phyloP scores from a whole-genome alignment of 2,329 filamentous ascomycete species.

The Malbranchea cinnamomea region DNA sequence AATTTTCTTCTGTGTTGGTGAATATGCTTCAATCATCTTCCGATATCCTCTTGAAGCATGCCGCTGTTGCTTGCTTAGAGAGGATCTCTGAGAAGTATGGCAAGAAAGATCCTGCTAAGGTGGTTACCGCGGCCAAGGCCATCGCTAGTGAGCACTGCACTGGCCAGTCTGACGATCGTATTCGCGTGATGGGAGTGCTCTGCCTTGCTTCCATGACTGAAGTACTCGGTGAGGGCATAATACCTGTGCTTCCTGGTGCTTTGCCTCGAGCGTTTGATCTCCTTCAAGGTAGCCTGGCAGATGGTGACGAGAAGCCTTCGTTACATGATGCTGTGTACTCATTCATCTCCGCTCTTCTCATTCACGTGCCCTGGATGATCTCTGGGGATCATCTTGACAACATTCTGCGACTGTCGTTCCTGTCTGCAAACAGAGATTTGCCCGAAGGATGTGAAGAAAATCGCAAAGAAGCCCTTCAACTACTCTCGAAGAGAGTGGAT shows the following conservation, averaged over 20 bases:
- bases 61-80: slow-evolving; percentile 78
- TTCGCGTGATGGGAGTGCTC: slow-evolving; percentile 71
- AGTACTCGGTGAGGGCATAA: slow-evolving; percentile 70
- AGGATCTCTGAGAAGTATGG: slow-evolving; percentile 91
- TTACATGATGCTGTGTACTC: slow-evolving; percentile 73
- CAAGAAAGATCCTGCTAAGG: slow-evolving; percentile 69
- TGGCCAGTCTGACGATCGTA: slow-evolving; percentile 53
- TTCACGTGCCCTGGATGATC: slow-evolving; percentile 81
- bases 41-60: slow-evolving; percentile 64
- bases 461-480: slow-evolving; percentile 53
- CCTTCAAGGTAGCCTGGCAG: slow-evolving; percentile 47
- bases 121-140: slow-evolving; percentile 58
- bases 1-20: slow-evolving; percentile 66
- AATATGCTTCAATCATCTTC: slow-evolving; percentile 58
- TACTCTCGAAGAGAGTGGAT: slow-evolving; percentile 64
- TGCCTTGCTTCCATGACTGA: slow-evolving; percentile 83
- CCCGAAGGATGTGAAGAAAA: slow-evolving; percentile 48
- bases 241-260: slow-evolving; percentile 64
- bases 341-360: slow-evolving; percentile 62
- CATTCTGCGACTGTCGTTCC: slow-evolving; percentile 56
- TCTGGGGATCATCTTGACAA: slow-evolving; percentile 58
- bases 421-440: slow-evolving; percentile 50
- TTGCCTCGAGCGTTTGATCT: slow-evolving; percentile 59
- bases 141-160: slow-evolving; percentile 66
- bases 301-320: slow-evolving; percentile 40